Evolutionary conservation across 83 land plant genomes (phyloP), one percentile per base, ranked within the genome.

Genomic region (Picea abies): DNA sequence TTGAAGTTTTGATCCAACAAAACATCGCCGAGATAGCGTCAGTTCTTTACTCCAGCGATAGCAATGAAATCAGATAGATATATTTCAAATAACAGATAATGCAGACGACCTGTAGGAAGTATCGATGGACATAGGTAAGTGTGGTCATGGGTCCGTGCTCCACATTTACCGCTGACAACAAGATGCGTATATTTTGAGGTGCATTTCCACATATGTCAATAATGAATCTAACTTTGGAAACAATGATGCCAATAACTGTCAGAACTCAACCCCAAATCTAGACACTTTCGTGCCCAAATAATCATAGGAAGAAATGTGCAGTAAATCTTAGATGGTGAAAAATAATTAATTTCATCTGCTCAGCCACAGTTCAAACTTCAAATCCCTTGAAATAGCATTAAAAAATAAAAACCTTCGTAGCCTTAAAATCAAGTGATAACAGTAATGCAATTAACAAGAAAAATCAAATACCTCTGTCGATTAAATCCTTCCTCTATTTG

Each of bases 401-500:
- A 67, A 25, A 29, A 67, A 22, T 20, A 20, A 71, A 70, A 19
- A 52, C 29, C 29, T 22, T 49, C 78, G 10, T 75, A 22, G 44
- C 78, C 60, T 58, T 58, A 58, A 58, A 58, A 58, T 58, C 60
- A 58, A 3, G 60, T 58, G 16, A 58, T 58, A 15, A 58, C 60
- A 58, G 14, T 11, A 11, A 58, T 14, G 60, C 60, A 58, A 58
- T 58, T 14, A 58, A 58, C 17, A 58, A 58, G 16, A 44, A 44
- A 75, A 75, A 75, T 56, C 60, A 4, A 26, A 16, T 76, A 76
- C 79, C 35, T 56, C 17, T 8, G 9, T 26, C 79, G 0, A 76
- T 19, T 2, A 76, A 76, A 9, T 35, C 63, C 16, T 9, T 76
- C 79, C 58, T 76, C 25, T 76, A 63, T 61, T 76, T 76, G 62